These are phyloP conservation scores for Russula lepida DNA, from an alignment of 768 basidiomycete genomes.

Conservation along the genomic window DNA sequence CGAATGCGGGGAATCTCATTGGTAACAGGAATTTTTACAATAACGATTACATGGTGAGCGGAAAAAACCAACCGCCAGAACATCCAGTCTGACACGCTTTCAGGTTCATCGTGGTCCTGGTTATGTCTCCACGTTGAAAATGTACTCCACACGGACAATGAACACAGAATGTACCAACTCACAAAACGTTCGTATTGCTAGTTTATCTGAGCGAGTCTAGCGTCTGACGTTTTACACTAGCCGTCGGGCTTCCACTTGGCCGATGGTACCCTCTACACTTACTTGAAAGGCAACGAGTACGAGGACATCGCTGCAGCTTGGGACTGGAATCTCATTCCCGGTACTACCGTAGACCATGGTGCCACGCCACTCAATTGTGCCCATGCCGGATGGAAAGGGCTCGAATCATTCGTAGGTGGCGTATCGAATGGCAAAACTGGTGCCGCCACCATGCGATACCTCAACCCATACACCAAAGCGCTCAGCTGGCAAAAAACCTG, in stretches of 20 bases:
- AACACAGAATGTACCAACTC: slow-evolving; percentile 30
- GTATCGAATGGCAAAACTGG: slow-evolving; percentile 50
- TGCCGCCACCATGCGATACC: slow-evolving; percentile 55
- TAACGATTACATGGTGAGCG: slow-evolving; percentile 31
- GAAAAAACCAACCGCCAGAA: neutral
- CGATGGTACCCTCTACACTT: slow-evolving; percentile 57
- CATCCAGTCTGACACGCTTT: neutral
- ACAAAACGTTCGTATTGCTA: slow-evolving; percentile 23
- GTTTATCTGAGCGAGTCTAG: neutral
- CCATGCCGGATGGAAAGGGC: slow-evolving; percentile 35
- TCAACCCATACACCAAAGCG: slow-evolving; percentile 48
- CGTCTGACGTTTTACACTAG: slow-evolving; percentile 3
- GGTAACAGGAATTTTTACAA: slow-evolving; percentile 30
- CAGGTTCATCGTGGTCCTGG: slow-evolving; percentile 30
- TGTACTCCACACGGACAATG: slow-evolving; percentile 28
- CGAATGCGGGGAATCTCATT: slow-evolving; percentile 25
- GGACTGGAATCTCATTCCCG: slow-evolving; percentile 76
- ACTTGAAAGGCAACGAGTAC: slow-evolving; percentile 58
- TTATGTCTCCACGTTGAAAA: slow-evolving; percentile 29
- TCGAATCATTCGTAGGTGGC: slow-evolving; percentile 57
- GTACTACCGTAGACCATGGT: slow-evolving; percentile 57
- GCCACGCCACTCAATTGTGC: slow-evolving; percentile 46
- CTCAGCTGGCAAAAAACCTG: slow-evolving; percentile 61
- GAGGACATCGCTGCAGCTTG: slow-evolving; percentile 63
- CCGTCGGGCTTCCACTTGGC: slow-evolving; percentile 48